Base-by-base conservation (phyloP, 2,329 filamentous ascomycete species). In the Trichoderma sp. region DNA sequence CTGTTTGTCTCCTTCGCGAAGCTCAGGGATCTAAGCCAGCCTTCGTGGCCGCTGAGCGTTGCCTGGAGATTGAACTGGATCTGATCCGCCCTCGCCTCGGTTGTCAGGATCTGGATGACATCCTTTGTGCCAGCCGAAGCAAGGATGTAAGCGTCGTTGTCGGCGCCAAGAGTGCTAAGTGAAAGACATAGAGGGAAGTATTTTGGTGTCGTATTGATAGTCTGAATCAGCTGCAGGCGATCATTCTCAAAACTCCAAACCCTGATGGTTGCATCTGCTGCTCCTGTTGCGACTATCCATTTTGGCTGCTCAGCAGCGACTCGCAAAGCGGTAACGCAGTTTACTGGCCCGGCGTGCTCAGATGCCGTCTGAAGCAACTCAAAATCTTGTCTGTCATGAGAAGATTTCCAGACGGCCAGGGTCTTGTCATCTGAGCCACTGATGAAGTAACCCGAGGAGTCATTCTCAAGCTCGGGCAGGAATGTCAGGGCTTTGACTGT, bases 1-100 rank as follows among this genome's bases (percentile, higher is more conserved):
- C 81, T 80, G 2, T 81, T 76, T 16, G 80, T 85, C 76, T 96
- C 92, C 70, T 82, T 83, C 1, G 88, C 87, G 73, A 99, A 96
- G 71, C 90, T 90, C 14, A 99, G 83, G 16, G 93, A 95, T 59
- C 95, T 86, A 58, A 99, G 89, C 96, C 96, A 99, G 68, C 92
- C 95, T 80, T 99, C 96, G 75, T 99, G 96, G 4, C 96, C 96
- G 0, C 89, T 86, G 24, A 99, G 85, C 0, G 90, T 94, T 14
- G 94, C 91, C 70, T 91, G 90, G 8, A 91, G 84, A 32, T 85
- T 83, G 74, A 97, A 97, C 1, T 86, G 80, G 3, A 78, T 72
- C 1, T 77, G 74, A 7, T 78, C 74, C 18, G 74, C 66, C 7
- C 77, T 75, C 39, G 82, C 75, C 5, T 86, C 81, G 2, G 90